Base-by-base conservation (phyloP, 441 rosid genomes). In the Populus hybrid region DNA sequence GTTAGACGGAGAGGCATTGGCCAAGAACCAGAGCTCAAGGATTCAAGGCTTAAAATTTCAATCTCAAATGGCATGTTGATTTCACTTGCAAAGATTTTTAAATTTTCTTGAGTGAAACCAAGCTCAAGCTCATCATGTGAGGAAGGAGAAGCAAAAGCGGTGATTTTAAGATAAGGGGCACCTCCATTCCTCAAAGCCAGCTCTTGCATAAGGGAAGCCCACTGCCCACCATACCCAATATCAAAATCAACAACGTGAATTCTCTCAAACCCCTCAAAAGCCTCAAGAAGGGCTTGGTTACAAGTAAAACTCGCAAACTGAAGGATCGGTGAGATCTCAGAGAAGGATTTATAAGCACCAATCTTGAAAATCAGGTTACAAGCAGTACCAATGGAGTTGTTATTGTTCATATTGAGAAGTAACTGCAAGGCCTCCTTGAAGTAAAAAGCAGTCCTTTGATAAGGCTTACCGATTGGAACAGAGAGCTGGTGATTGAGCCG, bases 401-500 rank as follows among this genome's bases (percentile, higher is more conserved):
- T 26, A 26, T 76, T 73, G 70, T 72, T 83, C 83, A 71, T 80
- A 76, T 84, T 90, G 30, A 89, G 83, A 18, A 88, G 86, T 65
- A 82, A 85, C 73, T 83, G 88, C 76, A 95, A 86, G 83, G 98
- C 98, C 81, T 95, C 98, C 88, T 85, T 93, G 90, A 91, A 91
- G 84, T 93, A 93, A 72, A 87, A 91, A 80, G 96, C 95, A 80
- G 93, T 91, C 87, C 97, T 86, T 21, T 84, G 84, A 73, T 90
- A 87, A 78, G 99, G 95, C 86, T 92, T 93, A 74, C 97, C 97
- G 0, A 84, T 69, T 0, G 93, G 92, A 40, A 74, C 57, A 67
- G 95, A 88, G 90, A 95, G 97, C 87, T 90, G 90, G 87, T 96
- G 99, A 96, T 96, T 96, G 98, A 96, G 99, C 99, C 99, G 99